Evolutionary conservation across 2,329 filamentous ascomycete genomes (phyloP), one percentile per base, ranked within the genome.

Genomic region (Fusarium miscanthi): DNA sequence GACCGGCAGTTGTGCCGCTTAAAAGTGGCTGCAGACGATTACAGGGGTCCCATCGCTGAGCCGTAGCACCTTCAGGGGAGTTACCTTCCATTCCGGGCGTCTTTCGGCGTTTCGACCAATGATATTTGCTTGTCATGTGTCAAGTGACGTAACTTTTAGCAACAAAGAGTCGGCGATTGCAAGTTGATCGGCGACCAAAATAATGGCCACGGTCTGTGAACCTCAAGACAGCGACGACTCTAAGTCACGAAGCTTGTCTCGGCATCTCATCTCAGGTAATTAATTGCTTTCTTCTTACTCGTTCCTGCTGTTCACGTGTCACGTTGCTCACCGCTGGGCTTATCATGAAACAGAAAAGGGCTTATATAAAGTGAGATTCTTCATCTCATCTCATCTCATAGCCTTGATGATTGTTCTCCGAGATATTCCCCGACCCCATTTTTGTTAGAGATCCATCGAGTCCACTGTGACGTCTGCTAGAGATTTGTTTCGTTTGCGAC

Each of bases 111-210:
- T n/a, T 9, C 14, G 31, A 13, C 71, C 70, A 73, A 73, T 74
- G 8, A 33, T 1, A 2, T 2, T 1, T 1, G 5, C 4, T 1
- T 0, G 1, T 16, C 1, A 17, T 42, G 25, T 48, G 46, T 68
- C 54, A 63, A 62, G 35, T 73, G 71, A 74, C 63, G 71, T 73
- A 72, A 69, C 49, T 46, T 42, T 41, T 40, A 52, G 45, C 56
- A 60, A 64, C 64, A 68, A 68, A 68, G 45, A 70, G 43, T 76
- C 74, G 74, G 74, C 70, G 62, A 73, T 58, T 72, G 45, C 46
- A 42, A 48, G 48, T 56, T 45, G 48, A 43, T 70, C 64, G 69
- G 58, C 69, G 59, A 68, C 63, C 66, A 64, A 62, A 57, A 30
- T 51, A 30, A 41, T 31, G 19, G 17, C 33, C 49, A 27, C 4